These are phyloP conservation scores for Euphorbia schlechtendalii DNA, from an alignment of 441 rosid species.

Conservation along the genomic window DNA sequence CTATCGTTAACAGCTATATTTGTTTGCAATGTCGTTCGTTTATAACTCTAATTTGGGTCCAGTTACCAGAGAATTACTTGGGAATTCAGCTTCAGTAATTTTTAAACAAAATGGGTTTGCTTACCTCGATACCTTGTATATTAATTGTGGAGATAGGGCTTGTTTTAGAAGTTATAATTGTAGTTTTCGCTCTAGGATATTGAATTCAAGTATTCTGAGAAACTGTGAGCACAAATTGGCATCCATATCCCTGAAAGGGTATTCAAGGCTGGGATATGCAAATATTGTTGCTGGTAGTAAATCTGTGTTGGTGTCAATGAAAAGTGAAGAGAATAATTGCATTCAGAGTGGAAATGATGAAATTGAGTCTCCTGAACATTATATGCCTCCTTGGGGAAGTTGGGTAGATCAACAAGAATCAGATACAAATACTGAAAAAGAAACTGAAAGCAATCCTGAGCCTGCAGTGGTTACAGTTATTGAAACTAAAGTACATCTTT, in stretches of 20 bases:
- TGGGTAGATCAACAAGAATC: constrained; percentile 12
- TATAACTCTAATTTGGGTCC: constrained; percentile 3
- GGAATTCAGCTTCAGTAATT: constrained; percentile 26
- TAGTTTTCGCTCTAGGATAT: constrained; percentile 22
- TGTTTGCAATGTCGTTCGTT: constrained; percentile 2
- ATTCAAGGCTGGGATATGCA: constrained; percentile 15
- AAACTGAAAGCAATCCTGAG: constrained; percentile 12
- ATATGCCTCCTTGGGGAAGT: constrained; percentile 37
- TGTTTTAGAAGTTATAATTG: constrained; percentile 14
- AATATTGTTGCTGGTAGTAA: constrained; percentile 17
- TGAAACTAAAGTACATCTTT: constrained; percentile 33
- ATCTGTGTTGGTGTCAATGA: constrained; percentile 16
- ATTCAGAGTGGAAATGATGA: constrained; percentile 21
- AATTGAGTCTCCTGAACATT: constrained; percentile 16
- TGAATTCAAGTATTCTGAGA: constrained; percentile 21
- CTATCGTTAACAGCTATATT: constrained; percentile 7
- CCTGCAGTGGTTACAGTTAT: constrained; percentile 5
- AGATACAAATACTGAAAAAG: constrained; percentile 18
- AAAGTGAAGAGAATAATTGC: constrained; percentile 22
- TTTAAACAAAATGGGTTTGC: constrained; percentile 26
- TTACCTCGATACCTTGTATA: constrained; percentile 18
- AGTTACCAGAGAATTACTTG: constrained; percentile 35
- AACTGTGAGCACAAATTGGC: constrained; percentile 10
- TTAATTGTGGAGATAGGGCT: constrained; percentile 13
- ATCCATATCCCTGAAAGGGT: constrained; percentile 11